Percentiles rank a stretch among this genome's conserved stretches.
phyloP scores from a whole-genome alignment of 495 filamentous ascomycete genomes.

The Aspergillus ostianus region DNA sequence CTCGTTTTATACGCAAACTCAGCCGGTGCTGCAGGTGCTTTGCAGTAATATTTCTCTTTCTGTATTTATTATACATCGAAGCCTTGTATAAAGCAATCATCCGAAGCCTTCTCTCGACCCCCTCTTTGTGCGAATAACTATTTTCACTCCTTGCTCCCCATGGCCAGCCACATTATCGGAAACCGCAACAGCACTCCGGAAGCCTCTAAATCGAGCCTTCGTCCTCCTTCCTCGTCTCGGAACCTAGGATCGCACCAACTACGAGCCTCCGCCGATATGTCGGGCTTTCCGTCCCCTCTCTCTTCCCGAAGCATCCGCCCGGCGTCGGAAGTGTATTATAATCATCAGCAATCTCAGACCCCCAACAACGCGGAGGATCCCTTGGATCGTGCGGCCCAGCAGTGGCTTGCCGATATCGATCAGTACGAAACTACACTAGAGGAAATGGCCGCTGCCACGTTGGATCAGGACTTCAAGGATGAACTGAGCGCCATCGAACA shows the following conservation, averaged over 20 bases:
- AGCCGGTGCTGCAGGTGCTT: slow-evolving; percentile 90
- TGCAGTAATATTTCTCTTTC: slow-evolving; percentile 44
- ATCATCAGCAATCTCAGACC: slow-evolving; percentile 58
- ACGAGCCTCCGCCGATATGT: slow-evolving; percentile 96
- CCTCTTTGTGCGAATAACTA: slow-evolving; percentile 15
- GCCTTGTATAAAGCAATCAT: slow-evolving; percentile 17
- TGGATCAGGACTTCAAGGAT: slow-evolving; percentile 99
- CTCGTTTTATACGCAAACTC: slow-evolving; percentile 58
- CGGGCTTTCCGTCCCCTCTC: slow-evolving; percentile 74
- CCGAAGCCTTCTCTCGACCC: neutral
- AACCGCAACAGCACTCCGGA: slow-evolving; percentile 99
- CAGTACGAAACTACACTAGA: slow-evolving; percentile 96
- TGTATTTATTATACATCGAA: slow-evolving; percentile 40
- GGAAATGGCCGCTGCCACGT: slow-evolving; percentile 96
- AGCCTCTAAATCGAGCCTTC: slow-evolving; percentile 78
- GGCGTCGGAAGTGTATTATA: slow-evolving; percentile 89
- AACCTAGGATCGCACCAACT: slow-evolving; percentile 80
- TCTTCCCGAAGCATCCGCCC: slow-evolving; percentile 81
- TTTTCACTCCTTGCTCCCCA: slow-evolving; percentile 40
- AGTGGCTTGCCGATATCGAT: slow-evolving; percentile 98
- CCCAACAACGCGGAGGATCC: slow-evolving; percentile 76
- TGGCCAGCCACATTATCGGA: slow-evolving; percentile 65
- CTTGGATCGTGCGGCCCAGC: slow-evolving; percentile 89
- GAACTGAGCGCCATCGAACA: slow-evolving; percentile 98
- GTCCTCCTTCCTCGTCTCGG: slow-evolving; percentile 83